Evolutionary conservation across 148 eudicot genomes (phyloP).

Genomic region (Silene conica): DNA sequence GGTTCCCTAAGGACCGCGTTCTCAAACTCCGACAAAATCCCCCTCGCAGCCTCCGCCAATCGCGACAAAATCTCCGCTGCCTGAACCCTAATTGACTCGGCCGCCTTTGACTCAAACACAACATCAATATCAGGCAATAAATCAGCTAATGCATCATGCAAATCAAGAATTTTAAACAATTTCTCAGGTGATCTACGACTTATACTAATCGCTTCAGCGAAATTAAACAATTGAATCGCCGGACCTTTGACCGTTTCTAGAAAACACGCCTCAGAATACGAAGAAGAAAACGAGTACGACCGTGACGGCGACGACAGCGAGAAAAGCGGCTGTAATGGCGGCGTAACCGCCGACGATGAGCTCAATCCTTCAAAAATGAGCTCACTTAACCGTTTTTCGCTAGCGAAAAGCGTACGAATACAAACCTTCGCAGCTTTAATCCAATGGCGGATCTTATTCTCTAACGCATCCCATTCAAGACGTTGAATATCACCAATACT

Average conservation of each 20-base stretch:
- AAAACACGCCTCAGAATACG: constrained; percentile 54
- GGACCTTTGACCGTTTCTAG: constrained; percentile 65
- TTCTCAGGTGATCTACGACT: constrained; percentile 83
- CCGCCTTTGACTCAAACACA: constrained; percentile 56
- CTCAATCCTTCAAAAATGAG: constrained; percentile 53
- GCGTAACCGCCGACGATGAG: not conserved
- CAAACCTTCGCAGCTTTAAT: constrained; percentile 68
- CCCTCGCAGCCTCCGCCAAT: constrained; percentile 82
- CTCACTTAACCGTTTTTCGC: constrained; percentile 59
- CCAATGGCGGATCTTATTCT: constrained; percentile 73
- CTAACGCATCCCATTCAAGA: constrained; percentile 54
- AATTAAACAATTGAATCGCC: constrained; percentile 62
- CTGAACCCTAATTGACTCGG: constrained; percentile 65
- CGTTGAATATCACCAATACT: constrained; percentile 61
- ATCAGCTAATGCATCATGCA: constrained; percentile 67
- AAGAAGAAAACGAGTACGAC: not conserved
- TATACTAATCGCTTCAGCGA: constrained; percentile 65
- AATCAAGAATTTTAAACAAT: constrained; percentile 73
- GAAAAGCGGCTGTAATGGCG: not conserved
- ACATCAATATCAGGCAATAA: constrained; percentile 65
- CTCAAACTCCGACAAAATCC: constrained; percentile 86
- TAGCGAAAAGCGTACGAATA: constrained; percentile 53
- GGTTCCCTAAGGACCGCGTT: constrained; percentile 76
- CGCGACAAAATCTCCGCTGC: constrained; percentile 67
- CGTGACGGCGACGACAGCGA: constrained; percentile 13